These are phyloP conservation scores for Tetrastigma voinierianum DNA, from an alignment of 164 flowering plant species.

Conservation along the genomic window DNA sequence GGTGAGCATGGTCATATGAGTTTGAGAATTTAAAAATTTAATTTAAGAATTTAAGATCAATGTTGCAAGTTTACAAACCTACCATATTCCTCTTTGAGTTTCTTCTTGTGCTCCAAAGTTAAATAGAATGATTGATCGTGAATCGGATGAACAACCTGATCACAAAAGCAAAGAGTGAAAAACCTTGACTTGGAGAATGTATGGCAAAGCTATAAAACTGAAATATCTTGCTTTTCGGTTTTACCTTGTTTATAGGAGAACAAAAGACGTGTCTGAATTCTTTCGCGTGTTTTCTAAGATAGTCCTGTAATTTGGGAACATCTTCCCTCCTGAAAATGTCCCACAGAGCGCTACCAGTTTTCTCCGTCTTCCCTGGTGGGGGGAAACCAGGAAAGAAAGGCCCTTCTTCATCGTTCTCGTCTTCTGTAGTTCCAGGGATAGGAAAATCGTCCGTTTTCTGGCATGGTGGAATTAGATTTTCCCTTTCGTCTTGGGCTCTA, in stretches of 20 bases:
- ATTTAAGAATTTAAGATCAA: too few relatives aligned
- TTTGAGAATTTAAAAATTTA: too few relatives aligned
- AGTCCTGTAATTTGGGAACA: conserved; percentile 55
- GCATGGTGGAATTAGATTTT: conserved; percentile 12
- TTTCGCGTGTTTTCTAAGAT: conserved; percentile 48
- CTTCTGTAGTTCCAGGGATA: background rate
- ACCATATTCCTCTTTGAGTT: conserved; percentile 85
- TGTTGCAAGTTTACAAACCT: conserved; percentile 5
- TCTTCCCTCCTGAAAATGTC: conserved; percentile 76
- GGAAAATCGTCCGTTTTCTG: background rate
- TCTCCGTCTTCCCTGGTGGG: conserved; percentile 11
- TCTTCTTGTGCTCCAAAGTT: conserved; percentile 63
- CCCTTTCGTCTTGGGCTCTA: conserved; percentile 55
- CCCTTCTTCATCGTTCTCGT: background rate
- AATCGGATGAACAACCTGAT: conserved; percentile 77
- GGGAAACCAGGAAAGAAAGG: conserved; percentile 14
- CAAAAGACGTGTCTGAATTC: conserved; percentile 71
- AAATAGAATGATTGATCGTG: conserved; percentile 81
- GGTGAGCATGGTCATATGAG: background rate
- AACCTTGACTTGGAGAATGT: background rate
- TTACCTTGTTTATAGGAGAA: conserved; percentile 58
- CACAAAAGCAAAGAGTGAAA: background rate
- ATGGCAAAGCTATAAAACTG: background rate
- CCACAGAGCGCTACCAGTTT: conserved; percentile 61
- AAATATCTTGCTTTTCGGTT: background rate